Evolutionary conservation across 805 yeast genomes (phyloP).

Genomic region (Candida taoyuanica): DNA sequence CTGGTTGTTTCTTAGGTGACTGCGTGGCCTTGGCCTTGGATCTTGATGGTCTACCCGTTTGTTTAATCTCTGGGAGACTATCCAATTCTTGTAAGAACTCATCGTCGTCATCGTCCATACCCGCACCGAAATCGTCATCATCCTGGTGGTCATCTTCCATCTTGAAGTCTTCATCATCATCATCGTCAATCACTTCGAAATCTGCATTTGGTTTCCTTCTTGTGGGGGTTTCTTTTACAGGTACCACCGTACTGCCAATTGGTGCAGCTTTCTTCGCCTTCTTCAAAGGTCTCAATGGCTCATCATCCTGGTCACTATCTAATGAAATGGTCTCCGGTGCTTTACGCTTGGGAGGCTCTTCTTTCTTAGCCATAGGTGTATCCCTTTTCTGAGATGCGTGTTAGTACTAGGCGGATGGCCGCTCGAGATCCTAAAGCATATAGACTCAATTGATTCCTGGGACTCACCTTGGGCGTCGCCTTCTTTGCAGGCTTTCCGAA

Average conservation of each 20-base stretch:
- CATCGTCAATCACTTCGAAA: conserved; percentile 20
- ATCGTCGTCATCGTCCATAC: conserved; percentile 19
- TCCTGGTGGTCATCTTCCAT: conserved; percentile 11
- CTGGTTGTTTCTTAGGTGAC: background rate
- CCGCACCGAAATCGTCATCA: conserved; percentile 14
- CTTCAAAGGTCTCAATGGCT: conserved; percentile 6
- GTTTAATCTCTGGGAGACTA: conserved; percentile 4
- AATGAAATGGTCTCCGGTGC: conserved; percentile 16
- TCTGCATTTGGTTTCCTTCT: conserved; percentile 7
- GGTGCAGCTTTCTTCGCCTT: conserved; percentile 11
- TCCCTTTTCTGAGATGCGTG: background rate
- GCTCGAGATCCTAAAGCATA: no score
- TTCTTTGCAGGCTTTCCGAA: conserved; percentile 26
- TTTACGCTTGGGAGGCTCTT: conserved; percentile 1
- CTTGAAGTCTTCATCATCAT: conserved; percentile 19
- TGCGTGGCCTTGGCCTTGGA: conserved; percentile 8
- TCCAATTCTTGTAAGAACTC: conserved; percentile 13
- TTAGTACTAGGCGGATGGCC: background rate
- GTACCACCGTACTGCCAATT: conserved; percentile 9
- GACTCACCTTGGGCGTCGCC: conserved; percentile 11
- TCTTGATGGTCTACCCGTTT: conserved; percentile 3
- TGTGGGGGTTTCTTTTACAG: background rate
- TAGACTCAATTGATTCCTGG: no score
- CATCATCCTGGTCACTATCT: conserved; percentile 29
- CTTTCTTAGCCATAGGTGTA: background rate